Base-by-base conservation (phyloP, 1,284 basidiomycete species). In the Cutaneotrichosporon curvatum region DNA sequence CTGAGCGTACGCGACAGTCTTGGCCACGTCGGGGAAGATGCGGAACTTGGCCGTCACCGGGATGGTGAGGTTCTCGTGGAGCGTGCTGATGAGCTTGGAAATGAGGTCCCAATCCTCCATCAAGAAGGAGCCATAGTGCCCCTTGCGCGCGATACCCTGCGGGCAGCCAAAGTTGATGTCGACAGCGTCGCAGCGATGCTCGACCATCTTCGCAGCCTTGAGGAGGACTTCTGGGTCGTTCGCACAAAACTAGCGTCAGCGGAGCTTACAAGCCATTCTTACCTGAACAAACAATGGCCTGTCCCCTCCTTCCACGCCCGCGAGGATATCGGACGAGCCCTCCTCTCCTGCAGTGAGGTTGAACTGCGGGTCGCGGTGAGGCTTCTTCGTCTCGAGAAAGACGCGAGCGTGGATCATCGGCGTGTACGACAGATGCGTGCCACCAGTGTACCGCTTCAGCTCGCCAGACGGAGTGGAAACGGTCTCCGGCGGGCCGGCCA, bases 371-470 rank as follows among this genome's bases (percentile, higher is more conserved):
- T 64, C 51, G 40, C 56, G 55, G 3, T 38, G 36, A 11, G 53
- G 51, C 1, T 39, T 32, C 37, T 53, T 71, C 14, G 75, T 62
- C 23, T 81, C 76, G 2, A 76, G 74, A 57, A 86, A 96, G 67
- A 89, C 81, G 77, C 86, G 88, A 43, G 91, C 87, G 60, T 95
- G 90, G 64, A 98, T 96, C 94, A 98, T 98, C 5, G 94, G 94
- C 1, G 91, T 91, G 67, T 96, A 98, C 10, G 82, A 79, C 6
- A 97, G 77, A 77, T 92, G 72, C 0, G 74, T 71, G 2, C 68
- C 71, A 28, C 67, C 70, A 4, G 50, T 46, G 47, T 68, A 57
- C 4, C 63, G 60, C 11, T 43, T 42, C 8, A 40, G 44, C 33
- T 16, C 22, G 28, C 37, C 40, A 20, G 32, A 18, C 21, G 40